Conservation (phyloP, 768 basidiomycete species). For the Naganishia vaughanmartiniae region DNA sequence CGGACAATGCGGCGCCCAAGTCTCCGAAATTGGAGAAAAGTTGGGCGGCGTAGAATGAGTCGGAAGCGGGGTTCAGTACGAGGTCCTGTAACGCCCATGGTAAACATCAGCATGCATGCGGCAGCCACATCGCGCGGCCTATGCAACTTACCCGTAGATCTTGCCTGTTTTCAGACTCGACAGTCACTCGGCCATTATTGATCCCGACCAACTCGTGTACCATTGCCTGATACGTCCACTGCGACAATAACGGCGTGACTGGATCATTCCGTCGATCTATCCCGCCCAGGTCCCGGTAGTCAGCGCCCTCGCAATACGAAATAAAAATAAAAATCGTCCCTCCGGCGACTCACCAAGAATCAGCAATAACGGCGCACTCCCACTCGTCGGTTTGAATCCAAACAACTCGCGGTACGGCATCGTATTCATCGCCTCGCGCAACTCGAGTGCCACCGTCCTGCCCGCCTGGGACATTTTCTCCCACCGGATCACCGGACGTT, state of each 20-base stretch:
- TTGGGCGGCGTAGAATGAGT: constrained; percentile 89
- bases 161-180: constrained; percentile 78
- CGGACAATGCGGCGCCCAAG: constrained; percentile 82
- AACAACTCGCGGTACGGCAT: constrained; percentile 71
- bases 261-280: constrained; percentile 90
- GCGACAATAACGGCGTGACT: constrained; percentile 88
- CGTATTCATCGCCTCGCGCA: constrained; percentile 76
- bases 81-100: constrained; percentile 66
- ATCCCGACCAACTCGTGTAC: constrained; percentile 94
- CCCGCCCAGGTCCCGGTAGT: constrained; percentile 1
- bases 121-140: neutral
- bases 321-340: neutral
- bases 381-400: constrained; percentile 85
- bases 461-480: constrained; percentile 92
- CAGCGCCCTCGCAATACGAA: neutral
- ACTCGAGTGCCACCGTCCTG: constrained; percentile 77
- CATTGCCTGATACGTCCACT: constrained; percentile 99
- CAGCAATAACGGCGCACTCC: constrained; percentile 74
- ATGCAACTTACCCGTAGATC: constrained; percentile 70
- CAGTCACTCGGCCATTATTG: constrained; percentile 82
- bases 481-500: constrained; percentile 90
- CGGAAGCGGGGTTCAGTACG: constrained; percentile 82
- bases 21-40: constrained; percentile 94
- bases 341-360: constrained; percentile 59
- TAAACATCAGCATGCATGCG: too few relatives aligned